Evolutionary conservation across 1,284 basidiomycete species (phyloP).

Genomic region (Meripilus lineatus): DNA sequence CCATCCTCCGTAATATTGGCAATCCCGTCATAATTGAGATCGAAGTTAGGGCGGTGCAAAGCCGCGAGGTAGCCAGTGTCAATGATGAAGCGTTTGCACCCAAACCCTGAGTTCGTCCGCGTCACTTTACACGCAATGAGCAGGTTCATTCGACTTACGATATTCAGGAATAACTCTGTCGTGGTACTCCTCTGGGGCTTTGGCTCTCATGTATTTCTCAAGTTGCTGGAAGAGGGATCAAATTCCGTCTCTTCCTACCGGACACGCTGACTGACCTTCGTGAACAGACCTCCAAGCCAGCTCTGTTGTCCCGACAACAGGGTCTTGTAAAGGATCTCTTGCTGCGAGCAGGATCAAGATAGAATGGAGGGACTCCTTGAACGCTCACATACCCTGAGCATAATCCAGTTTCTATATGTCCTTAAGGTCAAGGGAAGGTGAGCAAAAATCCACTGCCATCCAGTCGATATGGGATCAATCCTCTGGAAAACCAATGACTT

Average conservation of each 20-base stretch:
- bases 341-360: no score
- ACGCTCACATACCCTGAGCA: conserved; percentile 23
- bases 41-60: conserved; percentile 37
- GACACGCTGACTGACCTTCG: background rate
- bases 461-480: conserved; percentile 26
- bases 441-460: conserved; percentile 31
- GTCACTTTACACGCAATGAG: background rate
- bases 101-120: conserved; percentile 22
- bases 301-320: background rate
- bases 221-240: conserved; percentile 19
- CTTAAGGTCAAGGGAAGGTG: conserved; percentile 36
- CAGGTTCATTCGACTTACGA: conserved; percentile 24
- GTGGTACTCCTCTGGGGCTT: conserved; percentile 37
- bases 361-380: background rate
- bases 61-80: conserved; percentile 36
- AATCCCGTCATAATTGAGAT: conserved; percentile 36
- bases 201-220: conserved; percentile 29
- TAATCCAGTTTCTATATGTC: conserved; percentile 29
- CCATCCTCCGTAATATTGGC: conserved; percentile 31
- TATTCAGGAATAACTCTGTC: conserved; percentile 38
- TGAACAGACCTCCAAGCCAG: background rate
- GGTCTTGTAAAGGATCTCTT: background rate
- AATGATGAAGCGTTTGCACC: conserved; percentile 34
- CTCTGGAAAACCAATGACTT: conserved; percentile 19
- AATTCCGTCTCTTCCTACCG: no score